Evolutionary conservation across 2,329 filamentous ascomycete genomes (phyloP), one percentile per base, ranked within the genome.

Genomic region (Sporothrix humicola): DNA sequence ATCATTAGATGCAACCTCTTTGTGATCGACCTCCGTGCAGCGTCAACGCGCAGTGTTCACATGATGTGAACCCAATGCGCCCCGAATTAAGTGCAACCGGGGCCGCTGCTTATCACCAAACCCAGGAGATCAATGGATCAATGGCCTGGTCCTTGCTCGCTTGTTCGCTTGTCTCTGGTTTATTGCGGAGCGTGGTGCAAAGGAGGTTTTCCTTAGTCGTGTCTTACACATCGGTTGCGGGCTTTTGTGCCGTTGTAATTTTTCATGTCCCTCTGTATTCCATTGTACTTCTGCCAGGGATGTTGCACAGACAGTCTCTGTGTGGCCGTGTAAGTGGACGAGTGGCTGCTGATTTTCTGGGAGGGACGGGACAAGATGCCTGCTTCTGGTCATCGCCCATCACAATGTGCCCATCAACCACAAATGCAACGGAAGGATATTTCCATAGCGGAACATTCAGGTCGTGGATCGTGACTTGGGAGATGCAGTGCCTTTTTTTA

Each of bases 21-120:
- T 20, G 15, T 26, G 61, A 66, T 66, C 61, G 23, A 23, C 61
- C 46, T 50, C 59, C 59, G 59, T 46, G 42, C 59, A 46, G 37
- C 15, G 31, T 63, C 59, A 44, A 63, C 63, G 50, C 54, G 37
- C 61, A 31, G 20, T 71, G 66, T 68, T 71, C 72, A 71, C 72
- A 73, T 73, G 72, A 71, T 71, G 37, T 50, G 46, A 56, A 44
- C 31, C 12, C 44, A 68, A 73, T 71, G 72, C 72, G 59, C 72
- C 72, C 59, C 72, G 56, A 66, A 37, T 31, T 68, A 52, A 52
- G 65, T 68, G 65, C 26, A 68, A n/a, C 65, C 46, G 65, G 65
- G 65, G 26, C 23, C 65, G 65, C 23, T 52, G 65, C 48, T 68
- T 52, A 52, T 68, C 65, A 68, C 65, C 65, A 68, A 15, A 37